A percentile compares a stretch with the other conserved stretches of the same genome.
phyloP scores from a whole-genome alignment of 768 basidiomycete species.

The Coprinopsis marcescibilis region DNA sequence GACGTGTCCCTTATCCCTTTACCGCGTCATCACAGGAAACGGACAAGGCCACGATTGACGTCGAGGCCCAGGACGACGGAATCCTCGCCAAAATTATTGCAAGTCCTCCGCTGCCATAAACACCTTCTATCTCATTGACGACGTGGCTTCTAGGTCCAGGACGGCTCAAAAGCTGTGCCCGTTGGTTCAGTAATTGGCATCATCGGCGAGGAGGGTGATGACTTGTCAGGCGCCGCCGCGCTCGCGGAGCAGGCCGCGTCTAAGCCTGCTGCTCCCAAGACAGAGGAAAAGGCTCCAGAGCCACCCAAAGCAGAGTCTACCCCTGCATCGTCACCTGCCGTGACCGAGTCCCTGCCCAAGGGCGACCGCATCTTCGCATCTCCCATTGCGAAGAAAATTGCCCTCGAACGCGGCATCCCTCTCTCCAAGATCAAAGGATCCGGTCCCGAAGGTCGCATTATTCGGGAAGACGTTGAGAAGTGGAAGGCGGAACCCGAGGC shows the following conservation, averaged over 20 bases:
- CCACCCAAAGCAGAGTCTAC: constrained; percentile 32
- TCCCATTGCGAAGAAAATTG: constrained; percentile 95
- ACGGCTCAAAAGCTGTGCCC: constrained; percentile 80
- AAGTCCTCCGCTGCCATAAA: constrained; percentile 24
- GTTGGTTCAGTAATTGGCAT: constrained; percentile 92
- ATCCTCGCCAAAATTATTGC: constrained; percentile 96
- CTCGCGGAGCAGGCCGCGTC: constrained; percentile 60
- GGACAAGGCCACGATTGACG: constrained; percentile 99
- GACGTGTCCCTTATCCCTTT: constrained; percentile 9
- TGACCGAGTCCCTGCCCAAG: constrained; percentile 44
- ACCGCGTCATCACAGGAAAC: constrained; percentile 66
- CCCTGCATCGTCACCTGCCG: constrained; percentile 24
- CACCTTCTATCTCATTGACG: constrained; percentile 3
- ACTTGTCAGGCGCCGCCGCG: constrained; percentile 75
- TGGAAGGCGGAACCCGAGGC: constrained; percentile 60
- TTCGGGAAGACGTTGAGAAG: constrained; percentile 91
- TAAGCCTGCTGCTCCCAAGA: constrained; percentile 31
- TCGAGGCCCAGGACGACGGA: constrained; percentile 98
- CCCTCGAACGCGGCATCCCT: constrained; percentile 89
- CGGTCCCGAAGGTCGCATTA: constrained; percentile 90
- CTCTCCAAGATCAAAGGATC: constrained; percentile 86
- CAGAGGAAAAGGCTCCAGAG: constrained; percentile 31
- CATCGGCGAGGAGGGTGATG: constrained; percentile 92
- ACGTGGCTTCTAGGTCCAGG: constrained; percentile 48
- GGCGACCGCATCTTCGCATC: constrained; percentile 91